Evolutionary conservation across 2,329 filamentous ascomycete genomes (phyloP), one percentile per base, ranked within the genome.

Genomic region (Lachnum nothofagi): DNA sequence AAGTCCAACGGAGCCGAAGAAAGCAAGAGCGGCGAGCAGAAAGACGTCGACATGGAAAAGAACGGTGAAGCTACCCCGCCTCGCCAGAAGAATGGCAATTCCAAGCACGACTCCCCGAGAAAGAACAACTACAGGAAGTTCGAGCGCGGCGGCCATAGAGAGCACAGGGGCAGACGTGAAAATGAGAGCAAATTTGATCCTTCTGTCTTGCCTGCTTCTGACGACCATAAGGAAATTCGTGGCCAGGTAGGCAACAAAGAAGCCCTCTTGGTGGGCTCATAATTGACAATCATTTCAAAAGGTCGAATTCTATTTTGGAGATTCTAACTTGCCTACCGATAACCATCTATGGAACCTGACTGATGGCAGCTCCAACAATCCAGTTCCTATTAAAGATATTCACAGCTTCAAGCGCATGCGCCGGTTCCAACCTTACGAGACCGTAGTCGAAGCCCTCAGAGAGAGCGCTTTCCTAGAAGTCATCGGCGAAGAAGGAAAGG

Each of bases 291-390:
- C 16, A 48, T 19, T 34, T 10, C 19, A 25, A 24, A 59, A 94
- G 86, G 88, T 95, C 61, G 90, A 96, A 67, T 96, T 95, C 70
- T 96, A 96, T 77, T 95, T 96, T 71, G 87, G 87, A 63, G 87
- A 94, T 68, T 87, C 85, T 63, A 96, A 96, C 71, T 80, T 98
- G 31, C 85, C 86, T 44, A 83, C 82, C 63, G 94, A 98, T 71
- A 86, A 89, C 67, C 95, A 88, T 73, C 78, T 98, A 60, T 87
- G 90, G 74, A 76, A 82, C 55, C 76, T 83, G 63, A 86, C 88
- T 47, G 85, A 83, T 33, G 91, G 91, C 49, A 75, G 79, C 56
- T 78, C 85, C 63, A 95, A 96, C 75, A 85, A 86, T 68, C 79
- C 91, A 37, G 83, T 98, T 31, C 74, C 83, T 19, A 75, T 98